phyloP scores from a whole-genome alignment of 352 stramenopile genomes.

The Phytopythium boreale region DNA sequence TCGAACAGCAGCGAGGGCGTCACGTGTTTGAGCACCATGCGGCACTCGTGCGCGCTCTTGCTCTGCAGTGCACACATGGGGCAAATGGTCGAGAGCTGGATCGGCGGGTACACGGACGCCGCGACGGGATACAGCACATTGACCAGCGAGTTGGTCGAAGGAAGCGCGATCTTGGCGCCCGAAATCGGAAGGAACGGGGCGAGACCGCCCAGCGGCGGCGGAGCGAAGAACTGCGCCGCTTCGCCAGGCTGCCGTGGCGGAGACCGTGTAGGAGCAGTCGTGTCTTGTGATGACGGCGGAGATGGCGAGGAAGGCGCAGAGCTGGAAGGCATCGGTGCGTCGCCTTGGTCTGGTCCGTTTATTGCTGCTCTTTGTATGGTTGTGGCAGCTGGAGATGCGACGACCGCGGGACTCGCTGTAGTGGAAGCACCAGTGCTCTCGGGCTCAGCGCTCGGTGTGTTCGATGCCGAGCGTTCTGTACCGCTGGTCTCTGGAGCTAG shows the following conservation, averaged over 20 bases:
- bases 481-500: neutral
- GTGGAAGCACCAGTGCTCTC: neutral
- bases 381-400: neutral
- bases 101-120: conserved; percentile 21
- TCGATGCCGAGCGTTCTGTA: neutral
- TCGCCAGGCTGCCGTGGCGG: neutral
- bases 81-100: conserved; percentile 25
- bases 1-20: conserved; percentile 29
- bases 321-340: neutral
- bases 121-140: conserved; percentile 41
- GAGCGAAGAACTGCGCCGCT: neutral
- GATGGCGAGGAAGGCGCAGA: neutral
- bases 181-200: neutral
- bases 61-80: conserved; percentile 16
- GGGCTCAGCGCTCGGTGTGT: neutral
- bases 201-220: neutral
- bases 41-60: conserved; percentile 22
- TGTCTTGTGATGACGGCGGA: neutral
- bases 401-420: neutral
- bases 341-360: neutral
- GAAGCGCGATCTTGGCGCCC: conserved; percentile 37
- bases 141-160: conserved; percentile 30
- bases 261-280: neutral
- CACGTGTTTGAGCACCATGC: conserved; percentile 27
- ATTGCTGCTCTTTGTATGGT: neutral